Evolutionary conservation across 192 early-diverging fungal genomes (phyloP).

Genomic region (Coemansia sp.): DNA sequence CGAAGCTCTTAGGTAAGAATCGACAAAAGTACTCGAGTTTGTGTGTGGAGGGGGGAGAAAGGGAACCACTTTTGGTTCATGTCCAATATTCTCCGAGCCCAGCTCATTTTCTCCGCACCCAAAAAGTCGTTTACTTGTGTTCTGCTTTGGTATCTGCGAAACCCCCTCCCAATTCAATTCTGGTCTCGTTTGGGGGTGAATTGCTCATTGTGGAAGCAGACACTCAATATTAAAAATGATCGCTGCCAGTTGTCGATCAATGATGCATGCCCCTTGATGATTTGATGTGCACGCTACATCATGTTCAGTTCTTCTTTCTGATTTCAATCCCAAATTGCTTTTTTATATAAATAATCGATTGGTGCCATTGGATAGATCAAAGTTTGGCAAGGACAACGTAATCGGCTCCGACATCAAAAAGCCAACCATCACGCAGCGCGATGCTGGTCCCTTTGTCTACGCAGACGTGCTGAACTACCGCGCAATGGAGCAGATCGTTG

Average conservation of each 20-base stretch:
- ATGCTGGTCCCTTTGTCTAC: conserved; percentile 62
- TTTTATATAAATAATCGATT: no score
- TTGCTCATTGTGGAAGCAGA: neutral
- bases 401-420: conserved; percentile 67
- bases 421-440: conserved; percentile 54
- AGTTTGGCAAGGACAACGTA: conserved; percentile 64
- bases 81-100: conserved; percentile 2
- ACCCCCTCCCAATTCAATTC: neutral
- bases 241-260: neutral
- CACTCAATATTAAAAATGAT: neutral
- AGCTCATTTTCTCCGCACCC: neutral
- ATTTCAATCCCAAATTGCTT: neutral
- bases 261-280: neutral
- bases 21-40: neutral
- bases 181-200: neutral
- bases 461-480: conserved; percentile 67
- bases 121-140: neutral
- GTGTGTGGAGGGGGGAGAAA: neutral
- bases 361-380: conserved; percentile 28
- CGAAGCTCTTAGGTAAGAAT: conserved; percentile 56
- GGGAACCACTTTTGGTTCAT: neutral
- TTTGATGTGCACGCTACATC: conserved; percentile 3
- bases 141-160: neutral
- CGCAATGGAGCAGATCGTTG: conserved; percentile 63
- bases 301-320: conserved; percentile 1